These are phyloP conservation scores for Marasmius sp. DNA, from an alignment of 1,284 basidiomycete genomes.

Conservation along the genomic window DNA sequence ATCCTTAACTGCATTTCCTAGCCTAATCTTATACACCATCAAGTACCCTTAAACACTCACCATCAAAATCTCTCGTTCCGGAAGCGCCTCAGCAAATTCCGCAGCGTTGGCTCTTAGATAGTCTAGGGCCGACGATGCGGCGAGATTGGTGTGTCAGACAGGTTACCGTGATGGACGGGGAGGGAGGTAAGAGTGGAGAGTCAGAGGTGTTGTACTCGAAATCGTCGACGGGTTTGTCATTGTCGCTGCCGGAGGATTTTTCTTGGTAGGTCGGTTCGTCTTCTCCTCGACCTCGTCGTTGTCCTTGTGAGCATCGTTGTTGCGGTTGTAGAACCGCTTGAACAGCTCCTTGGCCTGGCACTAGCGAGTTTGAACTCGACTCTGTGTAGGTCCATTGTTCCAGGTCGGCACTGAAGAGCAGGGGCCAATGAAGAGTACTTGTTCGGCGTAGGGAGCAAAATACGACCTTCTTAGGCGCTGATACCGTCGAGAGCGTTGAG, in stretches of 20 bases:
- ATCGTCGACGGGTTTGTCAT: background rate
- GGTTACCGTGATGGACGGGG: background rate
- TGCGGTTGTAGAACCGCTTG: constrained; percentile 62
- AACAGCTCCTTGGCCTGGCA: constrained; percentile 67
- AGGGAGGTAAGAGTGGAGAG: background rate
- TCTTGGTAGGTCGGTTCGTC: constrained; percentile 27
- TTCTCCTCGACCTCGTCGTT: constrained; percentile 17
- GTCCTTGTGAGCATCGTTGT: constrained; percentile 23
- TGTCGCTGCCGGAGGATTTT: constrained; percentile 13
- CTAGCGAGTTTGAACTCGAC: constrained; percentile 71
- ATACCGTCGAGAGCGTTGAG: constrained; percentile 77
- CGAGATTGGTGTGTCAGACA: background rate
- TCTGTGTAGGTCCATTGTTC: constrained; percentile 75
- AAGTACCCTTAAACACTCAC: constrained; percentile 74
- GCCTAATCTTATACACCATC: constrained; percentile 67
- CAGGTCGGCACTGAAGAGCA: constrained; percentile 76
- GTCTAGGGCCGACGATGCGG: constrained; percentile 22
- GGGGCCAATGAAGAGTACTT: too few species aligned
- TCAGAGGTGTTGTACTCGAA: too few species aligned
- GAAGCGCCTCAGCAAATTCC: constrained; percentile 56
- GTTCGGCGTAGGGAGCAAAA: too few species aligned
- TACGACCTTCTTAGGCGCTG: constrained; percentile 72
- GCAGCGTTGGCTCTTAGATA: constrained; percentile 35
- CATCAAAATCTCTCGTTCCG: constrained; percentile 67
- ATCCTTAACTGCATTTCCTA: constrained; percentile 53